These are phyloP conservation scores for Salvia rosmarinus DNA, from an alignment of 257 asterid genomes.

Conservation along the genomic window DNA sequence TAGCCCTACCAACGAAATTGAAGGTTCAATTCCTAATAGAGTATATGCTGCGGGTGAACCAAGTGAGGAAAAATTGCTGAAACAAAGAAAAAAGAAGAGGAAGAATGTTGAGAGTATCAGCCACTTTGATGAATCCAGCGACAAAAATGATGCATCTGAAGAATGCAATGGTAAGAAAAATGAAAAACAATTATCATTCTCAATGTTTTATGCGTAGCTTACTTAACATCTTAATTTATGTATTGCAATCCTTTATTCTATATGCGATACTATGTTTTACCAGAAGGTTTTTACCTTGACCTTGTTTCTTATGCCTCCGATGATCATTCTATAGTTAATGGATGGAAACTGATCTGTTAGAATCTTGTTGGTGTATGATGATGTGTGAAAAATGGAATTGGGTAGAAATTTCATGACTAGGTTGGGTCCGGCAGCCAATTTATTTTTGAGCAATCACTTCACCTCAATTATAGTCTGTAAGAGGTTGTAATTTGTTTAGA, in stretches of 20 bases:
- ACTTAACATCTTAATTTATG: background rate
- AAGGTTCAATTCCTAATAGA: slow-evolving; percentile 32
- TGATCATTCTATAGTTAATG: background rate
- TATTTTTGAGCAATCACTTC: background rate
- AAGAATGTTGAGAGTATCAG: slow-evolving; percentile 35
- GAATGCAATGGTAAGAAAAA: slow-evolving; percentile 41
- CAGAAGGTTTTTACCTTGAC: background rate
- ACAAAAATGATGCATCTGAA: slow-evolving; percentile 33
- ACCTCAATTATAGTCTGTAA: background rate
- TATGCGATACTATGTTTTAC: background rate
- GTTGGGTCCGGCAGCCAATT: background rate
- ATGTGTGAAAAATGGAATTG: background rate
- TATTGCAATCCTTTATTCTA: background rate
- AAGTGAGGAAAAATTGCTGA: slow-evolving; percentile 34
- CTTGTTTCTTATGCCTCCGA: background rate
- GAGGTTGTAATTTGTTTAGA: background rate
- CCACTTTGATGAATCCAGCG: slow-evolving; percentile 28
- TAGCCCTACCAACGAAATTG: slow-evolving; percentile 29
- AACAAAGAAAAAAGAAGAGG: slow-evolving; percentile 47
- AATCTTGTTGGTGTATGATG: no score
- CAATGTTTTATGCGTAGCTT: slow-evolving; percentile 10
- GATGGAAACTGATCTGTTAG: background rate
- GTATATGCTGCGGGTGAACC: slow-evolving; percentile 34
- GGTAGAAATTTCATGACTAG: background rate
- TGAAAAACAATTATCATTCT: background rate